phyloP scores from a whole-genome alignment of 179 eudicot species.

The Vitellaria paradoxa region DNA sequence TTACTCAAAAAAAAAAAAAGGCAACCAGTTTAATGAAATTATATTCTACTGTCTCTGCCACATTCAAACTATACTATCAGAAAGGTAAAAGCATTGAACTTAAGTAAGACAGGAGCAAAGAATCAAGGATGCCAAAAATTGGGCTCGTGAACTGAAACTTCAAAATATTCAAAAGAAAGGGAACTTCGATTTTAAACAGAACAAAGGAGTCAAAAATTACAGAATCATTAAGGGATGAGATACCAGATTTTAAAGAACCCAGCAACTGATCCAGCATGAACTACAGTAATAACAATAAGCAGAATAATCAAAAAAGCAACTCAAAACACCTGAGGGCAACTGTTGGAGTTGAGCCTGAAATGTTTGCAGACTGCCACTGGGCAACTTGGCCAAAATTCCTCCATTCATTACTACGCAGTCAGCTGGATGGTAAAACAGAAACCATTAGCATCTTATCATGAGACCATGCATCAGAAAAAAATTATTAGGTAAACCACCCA shows the following conservation, averaged over 20 bases:
- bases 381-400: constrained; percentile 26
- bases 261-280: neutral
- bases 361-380: constrained; percentile 26
- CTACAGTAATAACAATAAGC: neutral
- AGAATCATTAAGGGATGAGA: neutral
- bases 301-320: neutral
- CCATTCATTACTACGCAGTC: constrained; percentile 30
- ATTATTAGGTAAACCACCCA: too few species aligned
- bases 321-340: constrained; percentile 40
- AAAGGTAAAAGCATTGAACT: neutral
- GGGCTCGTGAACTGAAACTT: neutral
- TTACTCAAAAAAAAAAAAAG: neutral
- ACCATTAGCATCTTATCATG: neutral
- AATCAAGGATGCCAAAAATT: neutral
- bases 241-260: neutral
- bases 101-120: neutral
- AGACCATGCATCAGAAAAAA: neutral
- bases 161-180: neutral
- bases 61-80: neutral
- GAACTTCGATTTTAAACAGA: neutral
- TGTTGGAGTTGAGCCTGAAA: constrained; percentile 35
- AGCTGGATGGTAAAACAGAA: constrained; percentile 16
- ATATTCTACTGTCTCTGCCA: neutral
- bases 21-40: neutral
- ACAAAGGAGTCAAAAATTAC: neutral